Evolutionary conservation across 1,284 basidiomycete species (phyloP).

Genomic region (Vanrija sp.): DNA sequence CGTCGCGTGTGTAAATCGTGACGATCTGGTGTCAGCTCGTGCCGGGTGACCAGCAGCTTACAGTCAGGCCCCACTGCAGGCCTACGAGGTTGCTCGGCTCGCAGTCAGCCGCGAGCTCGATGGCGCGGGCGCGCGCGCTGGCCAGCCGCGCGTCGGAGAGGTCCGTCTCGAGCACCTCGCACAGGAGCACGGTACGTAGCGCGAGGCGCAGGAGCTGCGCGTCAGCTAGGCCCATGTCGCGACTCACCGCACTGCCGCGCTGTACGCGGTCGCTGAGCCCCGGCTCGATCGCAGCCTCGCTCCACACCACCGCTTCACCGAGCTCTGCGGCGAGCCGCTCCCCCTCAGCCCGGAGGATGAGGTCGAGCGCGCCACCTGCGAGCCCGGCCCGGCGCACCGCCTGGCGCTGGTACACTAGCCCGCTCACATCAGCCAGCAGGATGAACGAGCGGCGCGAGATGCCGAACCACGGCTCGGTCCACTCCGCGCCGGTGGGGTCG

Average conservation of each 20-base stretch:
- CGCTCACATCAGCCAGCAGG: slow-evolving; percentile 13
- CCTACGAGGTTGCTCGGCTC: slow-evolving; percentile 11
- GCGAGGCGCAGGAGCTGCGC: slow-evolving; percentile 7
- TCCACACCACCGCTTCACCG: slow-evolving; percentile 7
- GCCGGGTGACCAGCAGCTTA: too few species aligned
- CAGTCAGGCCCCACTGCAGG: slow-evolving; percentile 14
- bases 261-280: slow-evolving; percentile 15
- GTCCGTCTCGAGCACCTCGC: slow-evolving; percentile 16
- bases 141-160: slow-evolving; percentile 12
- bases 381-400: slow-evolving; percentile 5
- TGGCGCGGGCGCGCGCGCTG: background rate
- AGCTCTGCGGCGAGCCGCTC: slow-evolving; percentile 8
- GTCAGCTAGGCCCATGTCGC: too few species aligned
- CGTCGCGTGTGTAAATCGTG: slow-evolving; percentile 12
- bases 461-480: slow-evolving; percentile 23
- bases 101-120: slow-evolving; percentile 19
- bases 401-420: slow-evolving; percentile 13
- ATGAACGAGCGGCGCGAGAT: slow-evolving; percentile 15
- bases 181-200: slow-evolving; percentile 15
- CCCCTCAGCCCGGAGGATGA: slow-evolving; percentile 6
- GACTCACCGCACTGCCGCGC: slow-evolving; percentile 14
- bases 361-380: background rate
- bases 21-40: slow-evolving; percentile 1
- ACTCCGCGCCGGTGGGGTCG: slow-evolving; percentile 9
- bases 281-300: slow-evolving; percentile 4